phyloP scores from a whole-genome alignment of 495 filamentous ascomycete genomes.

The Amorphotheca resinae region DNA sequence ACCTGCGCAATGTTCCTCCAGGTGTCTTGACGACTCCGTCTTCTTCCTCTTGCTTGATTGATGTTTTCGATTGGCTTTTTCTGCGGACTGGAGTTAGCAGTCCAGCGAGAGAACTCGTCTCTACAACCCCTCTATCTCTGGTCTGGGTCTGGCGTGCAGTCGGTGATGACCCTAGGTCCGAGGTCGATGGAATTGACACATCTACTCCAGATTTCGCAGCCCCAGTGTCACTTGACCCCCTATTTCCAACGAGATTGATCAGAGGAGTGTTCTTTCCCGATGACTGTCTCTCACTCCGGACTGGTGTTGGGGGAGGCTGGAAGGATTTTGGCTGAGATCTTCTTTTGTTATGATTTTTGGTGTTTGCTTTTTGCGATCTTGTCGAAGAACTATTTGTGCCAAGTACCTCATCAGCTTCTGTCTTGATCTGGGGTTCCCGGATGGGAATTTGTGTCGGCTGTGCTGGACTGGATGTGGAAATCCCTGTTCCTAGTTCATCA shows the following conservation, averaged over 20 bases:
- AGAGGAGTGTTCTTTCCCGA: background rate
- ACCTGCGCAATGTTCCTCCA: constrained; percentile 30
- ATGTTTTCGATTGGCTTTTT: background rate
- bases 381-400: background rate
- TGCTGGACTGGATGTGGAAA: background rate
- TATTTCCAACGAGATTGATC: background rate
- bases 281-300: background rate
- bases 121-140: background rate
- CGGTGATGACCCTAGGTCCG: background rate
- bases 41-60: constrained; percentile 4
- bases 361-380: background rate
- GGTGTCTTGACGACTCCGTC: constrained; percentile 22
- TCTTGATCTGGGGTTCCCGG: constrained; percentile 3
- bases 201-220: background rate
- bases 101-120: background rate
- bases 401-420: constrained; percentile 2
- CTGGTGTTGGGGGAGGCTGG: background rate
- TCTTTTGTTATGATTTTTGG: background rate
- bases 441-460: background rate
- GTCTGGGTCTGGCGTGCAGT: background rate
- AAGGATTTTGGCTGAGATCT: background rate
- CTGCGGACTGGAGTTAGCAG: background rate
- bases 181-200: background rate
- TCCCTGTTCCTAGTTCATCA: constrained; percentile 9
- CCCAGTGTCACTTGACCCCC: background rate